Evolutionary conservation across 78 protist species (phyloP).

Genomic region (Dictyostelium firmibasis): DNA sequence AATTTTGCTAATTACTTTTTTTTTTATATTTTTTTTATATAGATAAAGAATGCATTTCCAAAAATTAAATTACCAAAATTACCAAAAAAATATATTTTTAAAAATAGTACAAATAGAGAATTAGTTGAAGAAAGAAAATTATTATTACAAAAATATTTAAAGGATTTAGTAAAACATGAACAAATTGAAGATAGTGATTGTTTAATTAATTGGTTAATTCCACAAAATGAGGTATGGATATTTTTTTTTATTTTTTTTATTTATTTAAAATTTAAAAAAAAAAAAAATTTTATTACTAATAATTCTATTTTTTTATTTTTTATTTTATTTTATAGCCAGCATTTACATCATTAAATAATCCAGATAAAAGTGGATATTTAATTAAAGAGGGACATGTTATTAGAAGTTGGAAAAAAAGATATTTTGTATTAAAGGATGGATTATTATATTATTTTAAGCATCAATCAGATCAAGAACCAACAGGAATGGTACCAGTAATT

Average conservation of each 20-base stretch:
- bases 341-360: slow-evolving; percentile 60
- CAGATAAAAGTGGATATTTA: slow-evolving; percentile 71
- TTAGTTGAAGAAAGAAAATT: slow-evolving; percentile 62
- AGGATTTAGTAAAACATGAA: slow-evolving; percentile 32
- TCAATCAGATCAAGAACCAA: slow-evolving; percentile 77
- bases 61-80: slow-evolving; percentile 68
- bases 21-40: background rate
- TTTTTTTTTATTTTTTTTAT: too few species aligned
- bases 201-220: slow-evolving; percentile 44
- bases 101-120: slow-evolving; percentile 49
- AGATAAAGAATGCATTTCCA: slow-evolving; percentile 27
- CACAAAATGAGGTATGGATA: slow-evolving; percentile 37
- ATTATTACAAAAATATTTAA: slow-evolving; percentile 70
- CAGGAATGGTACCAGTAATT: slow-evolving; percentile 72
- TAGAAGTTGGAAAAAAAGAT: slow-evolving; percentile 73
- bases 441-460: slow-evolving; percentile 61
- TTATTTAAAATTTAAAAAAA: background rate
- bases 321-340: slow-evolving; percentile 6
- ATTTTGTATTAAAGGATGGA: slow-evolving; percentile 68
- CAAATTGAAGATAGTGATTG: slow-evolving; percentile 21
- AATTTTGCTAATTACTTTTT: background rate
- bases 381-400: slow-evolving; percentile 76
- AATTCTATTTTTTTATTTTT: background rate
- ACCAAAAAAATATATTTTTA: slow-evolving; percentile 76
- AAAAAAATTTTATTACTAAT: background rate